Percentiles rank a stretch among this genome's conserved stretches.
phyloP scores from a whole-genome alignment of 2,329 filamentous ascomycete species.

The Aspergillus jensenii region DNA sequence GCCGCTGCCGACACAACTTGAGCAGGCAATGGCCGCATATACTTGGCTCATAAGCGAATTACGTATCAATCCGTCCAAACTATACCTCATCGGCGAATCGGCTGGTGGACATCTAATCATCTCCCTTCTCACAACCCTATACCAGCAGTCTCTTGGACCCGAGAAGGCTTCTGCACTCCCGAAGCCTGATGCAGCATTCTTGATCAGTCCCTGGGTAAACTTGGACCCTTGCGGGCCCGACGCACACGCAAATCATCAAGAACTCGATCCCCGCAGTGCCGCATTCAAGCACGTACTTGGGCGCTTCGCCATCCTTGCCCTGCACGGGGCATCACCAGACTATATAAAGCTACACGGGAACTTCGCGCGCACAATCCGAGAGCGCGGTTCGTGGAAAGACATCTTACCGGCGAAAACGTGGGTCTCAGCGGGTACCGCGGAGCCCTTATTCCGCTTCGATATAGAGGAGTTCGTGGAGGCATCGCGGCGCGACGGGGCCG shows the following conservation, averaged over 20 bases:
- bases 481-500: slow-evolving; percentile 10
- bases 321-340: slow-evolving; percentile 1
- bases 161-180: neutral
- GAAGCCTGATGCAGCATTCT: slow-evolving; percentile 10
- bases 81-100: slow-evolving; percentile 15
- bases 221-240: slow-evolving; percentile 8
- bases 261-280: slow-evolving; percentile 1
- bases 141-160: neutral
- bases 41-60: slow-evolving; percentile 32
- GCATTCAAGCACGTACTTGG: slow-evolving; percentile 10
- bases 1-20: slow-evolving; percentile 69
- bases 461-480: slow-evolving; percentile 13
- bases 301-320: slow-evolving; percentile 5
- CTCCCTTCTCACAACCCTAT: slow-evolving; percentile 6
- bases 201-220: slow-evolving; percentile 16
- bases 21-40: slow-evolving; percentile 69
- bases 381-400: slow-evolving; percentile 14
- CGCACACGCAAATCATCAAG: neutral
- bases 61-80: slow-evolving; percentile 3
- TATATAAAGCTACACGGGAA: slow-evolving; percentile 4
- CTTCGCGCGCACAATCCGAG: slow-evolving; percentile 1
- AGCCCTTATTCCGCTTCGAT: slow-evolving; percentile 14
- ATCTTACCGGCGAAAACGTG: slow-evolving; percentile 12
- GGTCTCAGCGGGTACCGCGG: slow-evolving; percentile 15
- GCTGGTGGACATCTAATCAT: slow-evolving; percentile 14